Base-by-base conservation (phyloP, 2,329 filamentous ascomycete species). In the Lasiodiplodia hormozganensis region DNA sequence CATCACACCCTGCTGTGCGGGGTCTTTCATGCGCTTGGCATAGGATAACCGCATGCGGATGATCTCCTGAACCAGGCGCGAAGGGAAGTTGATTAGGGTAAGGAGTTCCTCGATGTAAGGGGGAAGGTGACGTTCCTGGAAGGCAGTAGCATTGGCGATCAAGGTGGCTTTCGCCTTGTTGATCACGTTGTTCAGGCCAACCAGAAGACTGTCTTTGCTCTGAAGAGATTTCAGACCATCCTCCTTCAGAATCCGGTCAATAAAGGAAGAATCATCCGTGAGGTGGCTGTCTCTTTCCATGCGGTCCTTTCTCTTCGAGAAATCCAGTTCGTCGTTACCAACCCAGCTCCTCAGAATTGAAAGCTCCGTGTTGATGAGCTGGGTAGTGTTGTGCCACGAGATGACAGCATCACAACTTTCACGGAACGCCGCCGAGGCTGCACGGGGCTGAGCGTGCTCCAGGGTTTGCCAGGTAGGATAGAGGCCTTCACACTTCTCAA, bases 61-160 rank as follows among this genome's bases (percentile, higher is more conserved):
- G 75, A 99, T 96, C 77, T 98, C 96, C 80, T 98, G 94, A 51
- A 99, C 96, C 43, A 99, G 86, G 10, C 96, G 91, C 1, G 94
- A 97, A 1, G 96, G 96, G 76, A 99, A 99, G 81, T 97, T 98
- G 84, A 99, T 97, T 53, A 99, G 85, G 0, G 93, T 97, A 57
- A 98, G 88, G 54, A 99, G 86, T 79, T 99, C 96, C 77, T 99
- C 96, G 69, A 99, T 96, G 77, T 97, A 98, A 0, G 94, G 94
- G 7, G 96, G 96, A 18, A 99, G 84, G 81, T 99, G 95, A 4
- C 95, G 90, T 75, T 94, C 92, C 51, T 90, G 89, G 77, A 98
- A 99, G 1, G 90, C 89, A 70, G 89, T 88, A 2, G 93, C 92
- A 76, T 97, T 97, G 72, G 89, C 85, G 57, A 98, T 97, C 57